Base-by-base conservation (phyloP, 768 basidiomycete genomes). In the Amanita jacksonii region DNA sequence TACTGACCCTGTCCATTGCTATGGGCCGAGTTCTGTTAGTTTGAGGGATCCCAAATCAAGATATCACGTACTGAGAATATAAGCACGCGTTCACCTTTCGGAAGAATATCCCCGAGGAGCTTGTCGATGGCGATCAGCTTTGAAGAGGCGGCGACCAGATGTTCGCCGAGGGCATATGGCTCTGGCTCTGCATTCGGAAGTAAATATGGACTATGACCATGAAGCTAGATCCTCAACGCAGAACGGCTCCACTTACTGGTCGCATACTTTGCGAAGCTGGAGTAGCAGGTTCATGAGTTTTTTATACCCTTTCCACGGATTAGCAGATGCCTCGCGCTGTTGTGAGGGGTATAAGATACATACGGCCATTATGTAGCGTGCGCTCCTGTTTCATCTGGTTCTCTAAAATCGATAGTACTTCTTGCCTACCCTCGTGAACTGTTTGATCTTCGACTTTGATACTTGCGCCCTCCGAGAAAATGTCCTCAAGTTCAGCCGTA, bases 201-300 rank as follows among this genome's bases (percentile, higher is more conserved):
- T 32, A 76, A 45, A 51, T 78, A 80, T 10, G 77, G 77, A 47
- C 76, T 76, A 47, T 38, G 9, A 23, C 30, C 25, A 31, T n/a
- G n/a, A 31, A 10, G 8, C 8, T 20, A 8, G 7, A 8, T 13
- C 30, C 8, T 8, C 15, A 6, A 1, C 19, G 13, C 15, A 19
- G 16, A 8, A n/a, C 12, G 18, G n/a, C 12, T 12, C 18, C 16
- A 54, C 74, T 24, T 50, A 77, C 73, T 85, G 82, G 52, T 81
- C 79, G 58, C 82, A 85, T 38, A 81, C 72, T 64, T 75, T 73
- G 35, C 81, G 69, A 8, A 85, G 63, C 57, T 85, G 81, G 66
- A 85, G 72, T 36, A 85, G 56, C n/a, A 85, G 64, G 57, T 81
- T 81, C 72, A 77, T 77, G 34, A 79, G 62, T 48, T 69, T 69